Percentiles rank a stretch among this genome's conserved stretches.
phyloP scores from a whole-genome alignment of 108 stramenopile genomes.

The Nitzschia sp. region DNA sequence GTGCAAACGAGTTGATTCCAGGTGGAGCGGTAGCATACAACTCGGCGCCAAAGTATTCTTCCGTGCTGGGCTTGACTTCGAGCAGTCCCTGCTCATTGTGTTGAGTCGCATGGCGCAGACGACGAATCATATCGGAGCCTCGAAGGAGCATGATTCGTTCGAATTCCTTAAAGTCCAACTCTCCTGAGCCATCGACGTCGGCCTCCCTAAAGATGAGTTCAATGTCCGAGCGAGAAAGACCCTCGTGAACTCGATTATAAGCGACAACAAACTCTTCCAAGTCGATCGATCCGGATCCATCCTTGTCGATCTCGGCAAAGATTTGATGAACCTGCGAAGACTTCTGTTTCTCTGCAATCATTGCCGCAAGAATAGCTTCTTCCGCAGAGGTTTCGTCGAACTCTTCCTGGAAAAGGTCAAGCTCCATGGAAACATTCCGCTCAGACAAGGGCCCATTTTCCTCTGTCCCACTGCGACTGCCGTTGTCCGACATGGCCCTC shows the following conservation, averaged over 20 bases:
- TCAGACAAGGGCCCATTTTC: no score
- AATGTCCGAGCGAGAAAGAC: slow-evolving; percentile 27
- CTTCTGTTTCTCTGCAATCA: slow-evolving; percentile 30
- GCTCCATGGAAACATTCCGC: not conserved
- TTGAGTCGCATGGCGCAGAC: slow-evolving; percentile 41
- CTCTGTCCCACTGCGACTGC: slow-evolving; percentile 3
- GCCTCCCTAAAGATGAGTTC: slow-evolving; percentile 40
- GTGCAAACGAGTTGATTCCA: slow-evolving; percentile 39
- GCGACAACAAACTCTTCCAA: slow-evolving; percentile 49
- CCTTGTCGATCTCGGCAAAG: slow-evolving; percentile 51
- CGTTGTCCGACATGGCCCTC: slow-evolving; percentile 49
- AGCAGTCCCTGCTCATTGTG: slow-evolving; percentile 58
- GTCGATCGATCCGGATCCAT: slow-evolving; percentile 43
- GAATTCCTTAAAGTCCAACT: slow-evolving; percentile 38
- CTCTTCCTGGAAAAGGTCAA: not conserved
- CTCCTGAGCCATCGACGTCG: slow-evolving; percentile 43
- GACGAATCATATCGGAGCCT: slow-evolving; percentile 17
- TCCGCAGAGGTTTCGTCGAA: slow-evolving; percentile 22
- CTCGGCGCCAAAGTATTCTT: slow-evolving; percentile 68
- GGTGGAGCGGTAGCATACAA: slow-evolving; percentile 27
- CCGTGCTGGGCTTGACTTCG: slow-evolving; percentile 47
- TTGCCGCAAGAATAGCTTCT: slow-evolving; percentile 33
- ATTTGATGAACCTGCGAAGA: slow-evolving; percentile 32
- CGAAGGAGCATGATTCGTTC: slow-evolving; percentile 2
- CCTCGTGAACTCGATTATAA: slow-evolving; percentile 20